Percentiles rank a stretch among this genome's conserved stretches.
phyloP scores from a whole-genome alignment of 148 eudicot genomes.

The Vaccinium myrtillus region DNA sequence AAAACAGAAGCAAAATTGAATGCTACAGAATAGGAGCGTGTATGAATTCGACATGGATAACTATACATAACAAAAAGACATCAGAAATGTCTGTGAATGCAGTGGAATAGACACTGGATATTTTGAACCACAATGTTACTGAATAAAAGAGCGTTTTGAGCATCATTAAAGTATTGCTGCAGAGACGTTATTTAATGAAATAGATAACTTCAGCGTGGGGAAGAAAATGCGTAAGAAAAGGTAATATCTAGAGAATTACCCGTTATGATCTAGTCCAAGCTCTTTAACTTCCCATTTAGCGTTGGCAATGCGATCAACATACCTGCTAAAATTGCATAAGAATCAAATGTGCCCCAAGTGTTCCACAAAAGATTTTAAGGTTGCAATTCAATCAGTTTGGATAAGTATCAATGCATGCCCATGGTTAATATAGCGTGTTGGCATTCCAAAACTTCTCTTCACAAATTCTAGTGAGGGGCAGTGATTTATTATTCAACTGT shows the following conservation, averaged over 20 bases:
- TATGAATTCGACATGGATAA: background rate
- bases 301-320: slow-evolving; percentile 76
- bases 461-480: background rate
- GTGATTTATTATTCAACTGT: background rate
- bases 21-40: background rate
- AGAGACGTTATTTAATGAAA: background rate
- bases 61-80: background rate
- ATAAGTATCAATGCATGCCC: background rate
- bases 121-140: background rate
- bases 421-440: no score
- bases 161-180: background rate
- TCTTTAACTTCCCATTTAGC: slow-evolving; percentile 97
- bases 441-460: background rate
- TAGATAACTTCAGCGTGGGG: background rate
- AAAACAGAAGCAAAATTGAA: background rate
- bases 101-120: background rate
- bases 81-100: background rate
- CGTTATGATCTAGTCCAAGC: slow-evolving; percentile 92
- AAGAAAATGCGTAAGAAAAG: background rate
- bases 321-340: slow-evolving; percentile 46
- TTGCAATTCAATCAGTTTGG: slow-evolving; percentile 7
- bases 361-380: background rate
- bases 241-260: slow-evolving; percentile 42
- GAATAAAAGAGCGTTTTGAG: slow-evolving; percentile 1
- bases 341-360: slow-evolving; percentile 14